Evolutionary conservation across 257 asterid species (phyloP), one percentile per base, ranked within the genome.

Genomic region (Pogostemon cablin): DNA sequence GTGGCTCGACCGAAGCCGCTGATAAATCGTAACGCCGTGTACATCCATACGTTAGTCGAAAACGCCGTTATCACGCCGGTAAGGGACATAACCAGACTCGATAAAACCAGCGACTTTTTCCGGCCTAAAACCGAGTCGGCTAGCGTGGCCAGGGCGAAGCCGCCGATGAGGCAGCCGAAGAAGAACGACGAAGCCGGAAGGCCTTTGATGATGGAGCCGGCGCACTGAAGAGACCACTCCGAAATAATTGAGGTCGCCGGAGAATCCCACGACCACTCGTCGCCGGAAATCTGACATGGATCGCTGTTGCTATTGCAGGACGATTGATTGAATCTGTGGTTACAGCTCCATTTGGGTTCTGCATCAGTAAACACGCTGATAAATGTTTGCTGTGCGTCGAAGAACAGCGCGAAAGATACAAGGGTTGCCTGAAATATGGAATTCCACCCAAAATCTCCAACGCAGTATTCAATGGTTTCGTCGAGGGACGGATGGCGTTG

Each of bases 361-460:
- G 85, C 86, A 9, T 89, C 95, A 0, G 96, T 82, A 52, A 89
- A 87, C 43, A 87, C 76, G n/a, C 79, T 78, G 68, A 90, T 78
- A 82, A 90, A 90, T 35, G 83, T 60, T 52, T 81, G 92, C 57
- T 90, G 96, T 0, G 92, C 92, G 25, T 90, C 96, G 74, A 90
- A 87, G 52, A 81, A 57, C 88, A 90, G 81, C 0, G 95, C 83
- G 1, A 90, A 61, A 2, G 90, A 85, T 4, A 86, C 81, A 2
- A 87, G 75, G 37, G 76, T 55, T 49, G 81, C 80, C 62, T 86
- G 96, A 15, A 90, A 20, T 40, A 84, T 71, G n/a, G 81, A 88
- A 0, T 73, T 67, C 90, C 96, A 83, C 25, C 87, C 81, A 2
- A 90, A 82, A 8, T 80, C 80, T 3, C 95, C 92, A 15, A 90